Base-by-base conservation (phyloP, 2,329 filamentous ascomycete genomes). In the Metarhizium brunneum region DNA sequence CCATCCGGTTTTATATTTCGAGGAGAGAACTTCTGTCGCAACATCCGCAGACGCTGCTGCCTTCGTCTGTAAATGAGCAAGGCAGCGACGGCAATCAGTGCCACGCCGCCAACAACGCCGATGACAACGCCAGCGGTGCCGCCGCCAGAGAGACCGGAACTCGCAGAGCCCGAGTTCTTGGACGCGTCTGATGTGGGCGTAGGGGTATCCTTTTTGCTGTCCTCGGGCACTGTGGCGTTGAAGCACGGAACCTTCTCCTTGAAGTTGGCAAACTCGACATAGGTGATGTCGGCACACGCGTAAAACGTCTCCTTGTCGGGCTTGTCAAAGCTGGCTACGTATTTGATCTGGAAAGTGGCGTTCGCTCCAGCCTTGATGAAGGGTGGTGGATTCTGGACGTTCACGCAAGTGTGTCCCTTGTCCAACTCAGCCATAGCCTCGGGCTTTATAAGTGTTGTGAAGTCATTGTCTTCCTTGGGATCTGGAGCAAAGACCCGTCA, bases 121-220 rank as follows among this genome's bases (percentile, higher is more conserved):
- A 92, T 75, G 2, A 87, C 86, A 57, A 89, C 85, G 1, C 88
- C 88, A 2, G 88, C 88, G 64, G 92, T 90, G 20, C 82, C 80
- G 47, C 87, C 87, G 20, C 82, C 82, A 14, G 83, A 85, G 11
- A 91, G 13, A 25, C 25, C 25, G 25, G 25, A 25, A 25, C 45
- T 29, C 4, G 59, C 62, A 56, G 61, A 63, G n/a, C 57, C 62
- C 60, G 54, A 61, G 63, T 47, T 59, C 62, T 25, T 64, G 60
- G 35, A 64, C 61, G 30, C 64, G 57, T 60, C 59, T 18, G 38
- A 42, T 50, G 50, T 59, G 42, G 45, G 52, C 30, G 30, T 58
- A 38, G 52, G 55, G n/a, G 55, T 57, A 8, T 55, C 59, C n/a
- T 59, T 56, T 25, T 38, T 29, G 60, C 62, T 63, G 13, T 62